Conservation (phyloP, 2,329 filamentous ascomycete species). For the Fusarium annulatum region DNA sequence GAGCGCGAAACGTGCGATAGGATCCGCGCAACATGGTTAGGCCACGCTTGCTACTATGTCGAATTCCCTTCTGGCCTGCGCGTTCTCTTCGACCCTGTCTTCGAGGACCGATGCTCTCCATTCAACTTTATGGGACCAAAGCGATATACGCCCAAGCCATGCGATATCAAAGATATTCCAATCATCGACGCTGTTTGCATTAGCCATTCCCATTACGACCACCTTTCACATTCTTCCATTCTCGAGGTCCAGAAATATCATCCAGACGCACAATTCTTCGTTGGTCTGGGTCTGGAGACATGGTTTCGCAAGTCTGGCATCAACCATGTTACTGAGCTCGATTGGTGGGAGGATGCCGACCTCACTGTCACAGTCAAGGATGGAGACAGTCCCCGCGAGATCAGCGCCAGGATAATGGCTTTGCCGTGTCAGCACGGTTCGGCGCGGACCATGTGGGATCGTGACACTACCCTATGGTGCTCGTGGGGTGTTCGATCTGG, state of each 20-base stretch:
- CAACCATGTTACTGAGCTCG: slow-evolving; percentile 83
- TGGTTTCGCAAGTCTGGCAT: slow-evolving; percentile 84
- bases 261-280: slow-evolving; percentile 87
- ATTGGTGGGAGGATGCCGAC: slow-evolving; percentile 93
- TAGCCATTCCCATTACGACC: slow-evolving; percentile 93
- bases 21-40: slow-evolving; percentile 91
- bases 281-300: slow-evolving; percentile 81
- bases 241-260: slow-evolving; percentile 75
- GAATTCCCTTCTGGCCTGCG: slow-evolving; percentile 89
- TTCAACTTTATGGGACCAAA: slow-evolving; percentile 77
- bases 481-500: slow-evolving; percentile 84
- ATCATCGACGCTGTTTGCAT: slow-evolving; percentile 82
- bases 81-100: slow-evolving; percentile 93
- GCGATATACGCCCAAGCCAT: slow-evolving; percentile 82
- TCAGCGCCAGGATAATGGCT: slow-evolving; percentile 81
- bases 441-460: slow-evolving; percentile 75
- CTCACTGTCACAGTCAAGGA: slow-evolving; percentile 65
- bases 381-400: slow-evolving; percentile 52
- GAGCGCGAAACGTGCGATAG: slow-evolving; percentile 64
- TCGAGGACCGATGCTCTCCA: slow-evolving; percentile 87
- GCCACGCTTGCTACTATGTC: slow-evolving; percentile 92
- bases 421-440: slow-evolving; percentile 84
- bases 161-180: slow-evolving; percentile 81
- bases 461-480: slow-evolving; percentile 83
- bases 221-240: slow-evolving; percentile 82